Percentiles rank a stretch among this genome's conserved stretches.
These are phyloP conservation scores for Cladosporium cucumerinum DNA, from an alignment of 2,329 filamentous ascomycete species.

Conservation along the genomic window DNA sequence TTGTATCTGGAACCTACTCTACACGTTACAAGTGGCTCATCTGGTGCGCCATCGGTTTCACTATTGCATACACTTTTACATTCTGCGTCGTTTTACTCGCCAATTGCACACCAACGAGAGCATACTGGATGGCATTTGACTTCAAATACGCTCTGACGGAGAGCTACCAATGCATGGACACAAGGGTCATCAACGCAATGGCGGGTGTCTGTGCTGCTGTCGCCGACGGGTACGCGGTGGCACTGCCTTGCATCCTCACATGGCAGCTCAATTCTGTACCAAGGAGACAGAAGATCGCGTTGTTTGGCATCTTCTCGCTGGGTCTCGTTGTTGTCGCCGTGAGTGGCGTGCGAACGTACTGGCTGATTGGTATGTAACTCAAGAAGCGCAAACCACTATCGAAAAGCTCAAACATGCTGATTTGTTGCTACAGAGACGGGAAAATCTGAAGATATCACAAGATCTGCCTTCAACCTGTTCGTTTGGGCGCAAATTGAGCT, in stretches of 20 bases:
- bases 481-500: slow-evolving; percentile 28
- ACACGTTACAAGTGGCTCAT: slow-evolving; percentile 38
- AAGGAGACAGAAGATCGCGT: slow-evolving; percentile 41
- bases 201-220: slow-evolving; percentile 39
- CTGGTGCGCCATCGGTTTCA: slow-evolving; percentile 38
- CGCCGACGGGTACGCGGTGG: slow-evolving; percentile 40
- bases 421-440: slow-evolving; percentile 20
- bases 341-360: slow-evolving; percentile 39
- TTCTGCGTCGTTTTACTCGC: slow-evolving; percentile 31
- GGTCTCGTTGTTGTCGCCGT: slow-evolving; percentile 42
- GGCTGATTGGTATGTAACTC: slow-evolving; percentile 27
- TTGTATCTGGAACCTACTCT: slow-evolving; percentile 37
- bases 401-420: background rate
- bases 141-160: slow-evolving; percentile 32
- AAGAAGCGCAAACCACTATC: slow-evolving; percentile 25
- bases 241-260: slow-evolving; percentile 44
- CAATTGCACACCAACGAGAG: slow-evolving; percentile 40
- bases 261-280: slow-evolving; percentile 45
- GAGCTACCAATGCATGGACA: slow-evolving; percentile 37
- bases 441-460: slow-evolving; percentile 16
- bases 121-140: slow-evolving; percentile 42
- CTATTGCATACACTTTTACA: slow-evolving; percentile 37
- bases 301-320: slow-evolving; percentile 44
- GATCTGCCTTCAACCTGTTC: slow-evolving; percentile 30
- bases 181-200: slow-evolving; percentile 38